Evolutionary conservation across 2,329 filamentous ascomycete genomes (phyloP).

Genomic region (Pseudogymnoascus sp.): DNA sequence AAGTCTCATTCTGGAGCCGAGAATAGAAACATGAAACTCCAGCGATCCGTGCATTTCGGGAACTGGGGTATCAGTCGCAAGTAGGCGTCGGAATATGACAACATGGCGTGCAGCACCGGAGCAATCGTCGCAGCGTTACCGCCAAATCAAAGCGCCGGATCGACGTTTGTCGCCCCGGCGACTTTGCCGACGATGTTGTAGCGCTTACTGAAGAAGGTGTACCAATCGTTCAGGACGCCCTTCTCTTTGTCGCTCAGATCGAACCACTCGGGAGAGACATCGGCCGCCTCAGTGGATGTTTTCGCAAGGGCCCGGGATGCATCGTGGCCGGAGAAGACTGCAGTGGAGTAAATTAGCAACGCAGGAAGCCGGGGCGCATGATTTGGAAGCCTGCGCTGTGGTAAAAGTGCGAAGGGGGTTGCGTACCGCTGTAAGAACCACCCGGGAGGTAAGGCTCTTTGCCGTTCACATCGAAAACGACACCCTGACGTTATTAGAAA

Average conservation of each 20-base stretch:
- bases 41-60: background rate
- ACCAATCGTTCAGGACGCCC: conserved; percentile 80
- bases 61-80: background rate
- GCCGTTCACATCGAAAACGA: conserved; percentile 86
- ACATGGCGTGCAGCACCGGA: background rate
- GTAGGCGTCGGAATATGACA: background rate
- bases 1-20: background rate
- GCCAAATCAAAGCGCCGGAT: background rate
- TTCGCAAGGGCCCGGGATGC: conserved; percentile 84
- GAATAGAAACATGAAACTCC: background rate
- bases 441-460: conserved; percentile 80
- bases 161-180: conserved; percentile 50
- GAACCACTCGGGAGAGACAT: conserved; percentile 74
- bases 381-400: background rate
- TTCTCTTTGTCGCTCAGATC: conserved; percentile 80
- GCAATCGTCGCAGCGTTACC: background rate
- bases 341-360: background rate
- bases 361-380: background rate
- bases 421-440: conserved; percentile 76
- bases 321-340: conserved; percentile 94
- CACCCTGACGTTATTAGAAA: conserved; percentile 50
- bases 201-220: conserved; percentile 90
- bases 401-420: background rate
- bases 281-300: conserved; percentile 78
- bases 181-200: conserved; percentile 81